phyloP scores from a whole-genome alignment of 805 yeast species.

The Myxozyma nipponensis region DNA sequence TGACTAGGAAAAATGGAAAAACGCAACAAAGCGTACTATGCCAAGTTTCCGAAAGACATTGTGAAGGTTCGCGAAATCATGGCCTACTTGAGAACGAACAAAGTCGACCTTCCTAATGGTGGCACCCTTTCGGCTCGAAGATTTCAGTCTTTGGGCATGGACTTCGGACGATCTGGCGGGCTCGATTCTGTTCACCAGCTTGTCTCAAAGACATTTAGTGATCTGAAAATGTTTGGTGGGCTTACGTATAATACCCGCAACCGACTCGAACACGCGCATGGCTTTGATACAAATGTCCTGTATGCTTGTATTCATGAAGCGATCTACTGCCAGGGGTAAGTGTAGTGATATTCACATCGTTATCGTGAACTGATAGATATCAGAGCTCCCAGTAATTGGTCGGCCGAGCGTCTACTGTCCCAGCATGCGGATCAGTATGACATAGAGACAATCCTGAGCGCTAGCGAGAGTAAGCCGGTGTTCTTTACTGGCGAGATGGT shows the following conservation, averaged over 20 bases:
- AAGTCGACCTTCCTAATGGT: constrained; percentile 47
- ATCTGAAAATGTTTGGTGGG: constrained; percentile 38
- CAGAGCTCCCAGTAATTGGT: constrained; percentile 44
- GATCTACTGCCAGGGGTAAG: constrained; percentile 46
- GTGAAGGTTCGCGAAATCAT: constrained; percentile 35
- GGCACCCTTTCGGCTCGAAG: constrained; percentile 49
- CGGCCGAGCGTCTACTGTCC: constrained; percentile 40
- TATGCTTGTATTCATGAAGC: constrained; percentile 59
- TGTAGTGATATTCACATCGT: constrained; percentile 19
- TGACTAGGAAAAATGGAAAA: constrained; percentile 40
- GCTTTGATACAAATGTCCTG: constrained; percentile 53
- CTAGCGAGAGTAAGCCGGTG: constrained; percentile 29
- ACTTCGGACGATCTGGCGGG: constrained; percentile 52
- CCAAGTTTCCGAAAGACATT: constrained; percentile 48
- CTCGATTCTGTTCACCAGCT: constrained; percentile 47
- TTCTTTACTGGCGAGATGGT: constrained; percentile 55
- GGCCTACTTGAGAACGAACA: constrained; percentile 27
- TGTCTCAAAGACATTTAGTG: constrained; percentile 43
- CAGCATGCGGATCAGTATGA: constrained; percentile 38
- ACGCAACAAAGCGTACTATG: constrained; percentile 48
- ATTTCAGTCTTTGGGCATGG: constrained; percentile 51
- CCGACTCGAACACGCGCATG: constrained; percentile 37
- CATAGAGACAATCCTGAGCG: constrained; percentile 5
- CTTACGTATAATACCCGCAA: constrained; percentile 42
- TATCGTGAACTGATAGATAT: neutral